Percentiles rank a stretch among this genome's conserved stretches.
Conservation (phyloP, 2,329 filamentous ascomycete genomes). For the Fragosphaeria purpurea region DNA sequence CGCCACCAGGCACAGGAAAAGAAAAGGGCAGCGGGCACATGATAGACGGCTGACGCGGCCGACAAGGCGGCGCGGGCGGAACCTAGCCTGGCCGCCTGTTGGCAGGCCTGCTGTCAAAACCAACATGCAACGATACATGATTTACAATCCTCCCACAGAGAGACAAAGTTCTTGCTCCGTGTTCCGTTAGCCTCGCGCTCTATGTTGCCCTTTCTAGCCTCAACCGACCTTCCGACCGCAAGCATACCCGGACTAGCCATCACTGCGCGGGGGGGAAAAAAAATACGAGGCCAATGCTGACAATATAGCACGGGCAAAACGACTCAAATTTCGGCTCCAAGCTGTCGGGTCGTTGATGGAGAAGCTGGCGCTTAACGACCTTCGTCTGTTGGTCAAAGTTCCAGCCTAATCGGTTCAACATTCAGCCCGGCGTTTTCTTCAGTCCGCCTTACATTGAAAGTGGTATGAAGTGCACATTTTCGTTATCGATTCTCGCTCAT, state of each 20-base stretch:
- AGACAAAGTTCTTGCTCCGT: not conserved
- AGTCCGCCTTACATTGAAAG: no score
- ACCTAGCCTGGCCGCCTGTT: not conserved
- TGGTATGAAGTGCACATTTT: not conserved
- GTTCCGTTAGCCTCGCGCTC: not conserved
- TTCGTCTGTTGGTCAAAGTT: constrained; percentile 6
- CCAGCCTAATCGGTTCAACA: constrained; percentile 10
- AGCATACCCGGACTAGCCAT: no score
- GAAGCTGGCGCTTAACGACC: constrained; percentile 12
- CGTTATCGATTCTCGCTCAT: not conserved
- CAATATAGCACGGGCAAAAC: not conserved
- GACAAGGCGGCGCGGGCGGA: no score
- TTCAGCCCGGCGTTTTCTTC: constrained; percentile 3
- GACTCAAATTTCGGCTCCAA: constrained; percentile 12
- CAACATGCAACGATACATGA: not conserved
- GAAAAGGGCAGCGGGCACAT: constrained; percentile 1
- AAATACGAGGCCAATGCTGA: not conserved
- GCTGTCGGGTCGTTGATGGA: constrained; percentile 7
- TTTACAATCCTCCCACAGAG: no score
- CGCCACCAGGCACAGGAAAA: not conserved
- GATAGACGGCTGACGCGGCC: constrained; percentile 6
- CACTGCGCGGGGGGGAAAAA: no score
- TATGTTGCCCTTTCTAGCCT: no score
- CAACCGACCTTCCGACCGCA: no score
- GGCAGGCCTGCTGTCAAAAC: not conserved